phyloP scores from a whole-genome alignment of 2,329 filamentous ascomycete genomes.

The Beauveria bassiana region DNA sequence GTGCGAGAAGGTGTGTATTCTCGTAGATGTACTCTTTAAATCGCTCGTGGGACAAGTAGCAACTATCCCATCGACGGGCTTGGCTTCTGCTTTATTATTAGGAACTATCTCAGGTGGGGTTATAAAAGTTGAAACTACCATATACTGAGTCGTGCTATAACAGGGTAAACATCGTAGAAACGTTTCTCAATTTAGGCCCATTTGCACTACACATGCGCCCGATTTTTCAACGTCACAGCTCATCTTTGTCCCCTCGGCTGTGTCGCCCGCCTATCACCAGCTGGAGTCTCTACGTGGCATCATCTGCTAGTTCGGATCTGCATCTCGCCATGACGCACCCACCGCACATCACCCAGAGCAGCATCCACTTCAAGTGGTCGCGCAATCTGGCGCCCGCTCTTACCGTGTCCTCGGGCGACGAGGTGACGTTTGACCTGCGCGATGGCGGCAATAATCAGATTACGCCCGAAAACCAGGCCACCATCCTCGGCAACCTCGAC shows the following conservation, averaged over 20 bases:
- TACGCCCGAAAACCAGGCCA: constrained; percentile 31
- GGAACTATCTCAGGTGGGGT: too few species aligned
- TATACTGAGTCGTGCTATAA: too few species aligned
- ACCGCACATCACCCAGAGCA: constrained; percentile 21
- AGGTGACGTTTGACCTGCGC: constrained; percentile 39
- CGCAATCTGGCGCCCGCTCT: constrained; percentile 35
- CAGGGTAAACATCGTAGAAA: too few species aligned
- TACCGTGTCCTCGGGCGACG: constrained; percentile 38
- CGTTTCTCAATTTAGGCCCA: too few species aligned
- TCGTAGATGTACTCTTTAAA: too few species aligned
- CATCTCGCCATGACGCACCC: constrained; percentile 12
- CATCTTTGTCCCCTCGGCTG: background rate
- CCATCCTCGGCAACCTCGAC: constrained; percentile 33
- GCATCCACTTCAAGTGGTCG: constrained; percentile 41
- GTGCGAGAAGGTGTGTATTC: too few species aligned
- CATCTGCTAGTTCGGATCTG: background rate
- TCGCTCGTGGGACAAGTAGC: too few species aligned
- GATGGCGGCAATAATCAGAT: constrained; percentile 45
- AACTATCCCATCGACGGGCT: too few species aligned
- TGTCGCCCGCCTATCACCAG: background rate
- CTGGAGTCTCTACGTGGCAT: too few species aligned
- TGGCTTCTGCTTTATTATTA: too few species aligned
- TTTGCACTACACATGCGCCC: too few species aligned
- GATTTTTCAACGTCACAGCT: background rate
- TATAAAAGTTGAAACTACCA: too few species aligned